phyloP scores from a whole-genome alignment of 2,329 filamentous ascomycete genomes.

The Epichloe sp. region DNA sequence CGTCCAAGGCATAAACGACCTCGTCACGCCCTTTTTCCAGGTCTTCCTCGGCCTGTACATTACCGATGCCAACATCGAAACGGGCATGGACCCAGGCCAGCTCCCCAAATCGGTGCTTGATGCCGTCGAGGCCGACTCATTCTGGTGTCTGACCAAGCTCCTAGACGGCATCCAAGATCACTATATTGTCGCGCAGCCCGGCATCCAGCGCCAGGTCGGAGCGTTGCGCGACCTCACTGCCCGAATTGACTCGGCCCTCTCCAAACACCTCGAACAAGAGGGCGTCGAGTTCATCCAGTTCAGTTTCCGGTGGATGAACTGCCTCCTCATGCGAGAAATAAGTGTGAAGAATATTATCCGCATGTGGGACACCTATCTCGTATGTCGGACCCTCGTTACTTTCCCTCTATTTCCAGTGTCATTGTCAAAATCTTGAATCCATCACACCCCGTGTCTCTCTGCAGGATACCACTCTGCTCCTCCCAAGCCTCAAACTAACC shows the following conservation, averaged over 20 bases:
- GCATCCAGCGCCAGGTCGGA: conserved; percentile 86
- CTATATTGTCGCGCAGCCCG: conserved; percentile 94
- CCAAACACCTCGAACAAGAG: conserved; percentile 80
- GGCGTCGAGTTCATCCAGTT: conserved; percentile 98
- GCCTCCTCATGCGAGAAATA: conserved; percentile 92
- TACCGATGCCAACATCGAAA: conserved; percentile 82
- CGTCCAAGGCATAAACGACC: conserved; percentile 95
- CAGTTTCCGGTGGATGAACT: conserved; percentile 99
- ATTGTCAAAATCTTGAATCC: background rate
- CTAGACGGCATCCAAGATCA: conserved; percentile 99
- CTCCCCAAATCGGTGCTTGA: conserved; percentile 82
- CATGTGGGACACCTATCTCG: conserved; percentile 99
- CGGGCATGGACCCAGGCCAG: conserved; percentile 93
- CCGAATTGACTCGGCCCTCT: conserved; percentile 71
- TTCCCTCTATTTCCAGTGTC: background rate
- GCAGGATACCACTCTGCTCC: background rate
- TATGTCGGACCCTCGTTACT: conserved; percentile 29
- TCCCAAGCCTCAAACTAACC: background rate
- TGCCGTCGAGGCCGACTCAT: conserved; percentile 93
- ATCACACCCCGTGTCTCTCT: background rate
- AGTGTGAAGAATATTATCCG: conserved; percentile 92
- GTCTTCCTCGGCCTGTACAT: conserved; percentile 93
- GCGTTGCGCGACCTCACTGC: conserved; percentile 81
- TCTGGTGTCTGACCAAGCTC: conserved; percentile 96
- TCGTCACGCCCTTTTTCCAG: conserved; percentile 96